phyloP scores from a whole-genome alignment of 2,329 filamentous ascomycete genomes.

The Fusarium algeriense region DNA sequence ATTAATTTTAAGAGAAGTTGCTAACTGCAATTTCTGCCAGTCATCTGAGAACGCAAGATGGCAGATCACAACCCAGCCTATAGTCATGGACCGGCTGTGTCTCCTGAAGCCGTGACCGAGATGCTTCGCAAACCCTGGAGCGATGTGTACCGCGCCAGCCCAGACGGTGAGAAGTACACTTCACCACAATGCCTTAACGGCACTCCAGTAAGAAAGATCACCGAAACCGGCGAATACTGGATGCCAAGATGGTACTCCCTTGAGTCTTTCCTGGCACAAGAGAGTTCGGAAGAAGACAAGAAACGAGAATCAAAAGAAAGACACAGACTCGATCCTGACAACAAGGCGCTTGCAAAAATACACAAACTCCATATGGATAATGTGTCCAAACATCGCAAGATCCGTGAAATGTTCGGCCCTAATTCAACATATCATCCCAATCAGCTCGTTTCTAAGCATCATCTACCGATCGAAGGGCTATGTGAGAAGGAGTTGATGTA shows the following conservation, averaged over 20 bases:
- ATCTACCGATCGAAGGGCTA: constrained; percentile 49
- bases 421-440: constrained; percentile 52
- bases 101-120: background rate
- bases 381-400: constrained; percentile 51
- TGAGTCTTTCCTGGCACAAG: constrained; percentile 44
- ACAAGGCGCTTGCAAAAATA: constrained; percentile 2
- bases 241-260: constrained; percentile 49
- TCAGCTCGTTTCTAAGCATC: constrained; percentile 51
- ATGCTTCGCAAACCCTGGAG: constrained; percentile 36
- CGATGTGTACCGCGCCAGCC: constrained; percentile 36
- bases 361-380: constrained; percentile 49
- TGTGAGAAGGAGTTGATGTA: constrained; percentile 55
- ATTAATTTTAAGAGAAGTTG: background rate
- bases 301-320: constrained; percentile 25
- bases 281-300: constrained; percentile 38
- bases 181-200: constrained; percentile 44
- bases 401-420: constrained; percentile 52
- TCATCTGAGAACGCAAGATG: background rate
- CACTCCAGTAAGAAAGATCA: constrained; percentile 47
- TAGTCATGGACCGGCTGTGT: background rate
- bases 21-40: background rate
- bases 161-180: constrained; percentile 42
- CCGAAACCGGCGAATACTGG: constrained; percentile 50
- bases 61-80: background rate
- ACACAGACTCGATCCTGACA: constrained; percentile 9